phyloP scores from a whole-genome alignment of 352 stramenopile genomes.

The Phytophthora pistaciae region DNA sequence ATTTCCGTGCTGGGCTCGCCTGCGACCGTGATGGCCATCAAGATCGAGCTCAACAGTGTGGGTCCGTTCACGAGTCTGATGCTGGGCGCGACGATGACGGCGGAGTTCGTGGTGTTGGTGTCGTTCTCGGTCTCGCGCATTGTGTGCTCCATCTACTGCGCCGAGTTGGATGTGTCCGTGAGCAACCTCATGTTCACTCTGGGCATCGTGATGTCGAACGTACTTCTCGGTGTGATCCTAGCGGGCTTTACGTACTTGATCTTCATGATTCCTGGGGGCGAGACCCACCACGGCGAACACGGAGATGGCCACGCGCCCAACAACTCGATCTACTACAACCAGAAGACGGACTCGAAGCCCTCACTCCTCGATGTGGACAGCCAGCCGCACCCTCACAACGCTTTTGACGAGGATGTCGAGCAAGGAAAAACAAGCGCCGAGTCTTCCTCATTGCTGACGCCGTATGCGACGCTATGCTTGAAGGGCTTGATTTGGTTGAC shows the following conservation, averaged over 20 bases:
- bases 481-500: constrained; percentile 78
- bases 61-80: constrained; percentile 79
- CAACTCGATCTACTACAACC: constrained; percentile 17
- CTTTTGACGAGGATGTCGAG: neutral
- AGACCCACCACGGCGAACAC: constrained; percentile 22
- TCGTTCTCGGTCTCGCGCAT: constrained; percentile 75
- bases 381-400: constrained; percentile 11
- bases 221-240: constrained; percentile 55
- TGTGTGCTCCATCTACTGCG: constrained; percentile 69
- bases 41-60: constrained; percentile 79
- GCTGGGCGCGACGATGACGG: constrained; percentile 72
- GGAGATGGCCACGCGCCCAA: neutral
- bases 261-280: constrained; percentile 56
- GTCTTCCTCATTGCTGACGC: constrained; percentile 12
- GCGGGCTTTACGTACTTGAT: constrained; percentile 55
- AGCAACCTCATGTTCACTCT: constrained; percentile 65
- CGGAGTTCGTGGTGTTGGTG: constrained; percentile 76
- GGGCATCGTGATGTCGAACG: constrained; percentile 59
- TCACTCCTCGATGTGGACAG: constrained; percentile 7
- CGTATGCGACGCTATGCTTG: neutral
- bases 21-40: constrained; percentile 80
- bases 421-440: neutral
- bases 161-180: constrained; percentile 58
- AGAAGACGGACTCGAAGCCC: constrained; percentile 23
- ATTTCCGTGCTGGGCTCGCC: constrained; percentile 73